These are phyloP conservation scores for Zygotorulaspora florentina DNA, from an alignment of 805 yeast genomes.

Conservation along the genomic window DNA sequence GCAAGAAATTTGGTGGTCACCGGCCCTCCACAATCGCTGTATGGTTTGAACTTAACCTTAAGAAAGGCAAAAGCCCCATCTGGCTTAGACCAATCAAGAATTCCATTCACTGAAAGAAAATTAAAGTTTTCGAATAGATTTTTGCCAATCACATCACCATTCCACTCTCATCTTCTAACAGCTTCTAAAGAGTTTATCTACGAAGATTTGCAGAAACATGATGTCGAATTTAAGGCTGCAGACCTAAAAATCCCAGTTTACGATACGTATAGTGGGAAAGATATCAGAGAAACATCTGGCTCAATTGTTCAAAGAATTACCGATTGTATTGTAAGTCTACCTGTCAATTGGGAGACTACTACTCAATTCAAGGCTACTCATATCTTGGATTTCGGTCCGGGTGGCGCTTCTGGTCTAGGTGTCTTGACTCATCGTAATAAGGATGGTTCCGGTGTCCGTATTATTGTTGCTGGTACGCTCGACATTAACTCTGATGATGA, in stretches of 20 bases:
- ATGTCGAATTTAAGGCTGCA: conserved; percentile 50
- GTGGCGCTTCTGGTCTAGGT: conserved; percentile 96
- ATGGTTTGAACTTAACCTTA: conserved; percentile 87
- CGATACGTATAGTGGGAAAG: conserved; percentile 83
- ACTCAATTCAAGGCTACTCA: conserved; percentile 81
- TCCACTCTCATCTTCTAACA: conserved; percentile 84
- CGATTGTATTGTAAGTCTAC: conserved; percentile 77
- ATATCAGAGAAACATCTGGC: conserved; percentile 55
- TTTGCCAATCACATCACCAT: conserved; percentile 92
- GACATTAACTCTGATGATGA: conserved; percentile 73
- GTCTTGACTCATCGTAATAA: conserved; percentile 94
- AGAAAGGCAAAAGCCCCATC: conserved; percentile 93
- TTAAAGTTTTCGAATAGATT: conserved; percentile 89
- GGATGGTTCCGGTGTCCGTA: conserved; percentile 96
- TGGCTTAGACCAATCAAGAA: conserved; percentile 91
- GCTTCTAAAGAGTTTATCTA: conserved; percentile 65
- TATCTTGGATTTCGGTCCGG: conserved; percentile 96
- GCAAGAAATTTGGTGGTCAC: conserved; percentile 92
- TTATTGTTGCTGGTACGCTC: conserved; percentile 88
- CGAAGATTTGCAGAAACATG: conserved; percentile 57
- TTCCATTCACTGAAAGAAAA: conserved; percentile 91
- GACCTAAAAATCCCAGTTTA: conserved; percentile 79
- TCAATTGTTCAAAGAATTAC: conserved; percentile 66
- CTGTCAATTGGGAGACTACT: conserved; percentile 93
- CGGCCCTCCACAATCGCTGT: conserved; percentile 97